A percentile compares a stretch with the other conserved stretches of the same genome.
These are phyloP conservation scores for Entophlyctis luteolus DNA, from an alignment of 192 early-diverging fungal genomes.

Conservation along the genomic window DNA sequence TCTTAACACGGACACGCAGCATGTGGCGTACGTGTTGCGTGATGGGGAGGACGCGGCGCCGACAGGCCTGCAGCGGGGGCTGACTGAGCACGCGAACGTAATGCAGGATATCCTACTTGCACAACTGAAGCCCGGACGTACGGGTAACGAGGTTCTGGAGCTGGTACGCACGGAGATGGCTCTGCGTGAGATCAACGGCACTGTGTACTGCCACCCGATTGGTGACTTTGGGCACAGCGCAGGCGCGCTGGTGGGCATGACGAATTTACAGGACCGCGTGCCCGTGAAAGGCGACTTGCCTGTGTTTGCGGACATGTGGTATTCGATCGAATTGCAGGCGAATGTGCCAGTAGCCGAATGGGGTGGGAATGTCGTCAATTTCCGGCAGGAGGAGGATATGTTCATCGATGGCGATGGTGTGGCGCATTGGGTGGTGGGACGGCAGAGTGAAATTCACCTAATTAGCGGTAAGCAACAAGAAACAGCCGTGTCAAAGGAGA, in stretches of 20 bases:
- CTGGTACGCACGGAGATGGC: background rate
- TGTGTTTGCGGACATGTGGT: constrained; percentile 15
- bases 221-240: constrained; percentile 23
- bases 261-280: constrained; percentile 21
- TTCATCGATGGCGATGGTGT: constrained; percentile 5
- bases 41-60: constrained; percentile 7
- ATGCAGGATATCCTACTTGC: constrained; percentile 23
- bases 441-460: constrained; percentile 9
- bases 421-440: constrained; percentile 5
- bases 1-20: constrained; percentile 26
- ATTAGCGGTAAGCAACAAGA: too few species aligned
- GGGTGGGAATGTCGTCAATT: constrained; percentile 4
- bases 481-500: too few species aligned
- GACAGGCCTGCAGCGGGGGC: background rate
- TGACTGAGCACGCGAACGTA: constrained; percentile 10
- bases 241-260: constrained; percentile 23
- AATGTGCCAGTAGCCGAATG: constrained; percentile 15
- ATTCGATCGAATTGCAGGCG: constrained; percentile 17
- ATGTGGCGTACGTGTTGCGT: constrained; percentile 18
- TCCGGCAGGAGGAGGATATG: constrained; percentile 24
- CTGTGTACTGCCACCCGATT: constrained; percentile 25
- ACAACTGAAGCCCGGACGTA: constrained; percentile 2
- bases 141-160: constrained; percentile 13
- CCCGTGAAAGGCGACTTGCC: constrained; percentile 17
- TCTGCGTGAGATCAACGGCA: constrained; percentile 3